phyloP scores from a whole-genome alignment of 192 early-diverging fungal species.

The Umbelopsis sp. region DNA sequence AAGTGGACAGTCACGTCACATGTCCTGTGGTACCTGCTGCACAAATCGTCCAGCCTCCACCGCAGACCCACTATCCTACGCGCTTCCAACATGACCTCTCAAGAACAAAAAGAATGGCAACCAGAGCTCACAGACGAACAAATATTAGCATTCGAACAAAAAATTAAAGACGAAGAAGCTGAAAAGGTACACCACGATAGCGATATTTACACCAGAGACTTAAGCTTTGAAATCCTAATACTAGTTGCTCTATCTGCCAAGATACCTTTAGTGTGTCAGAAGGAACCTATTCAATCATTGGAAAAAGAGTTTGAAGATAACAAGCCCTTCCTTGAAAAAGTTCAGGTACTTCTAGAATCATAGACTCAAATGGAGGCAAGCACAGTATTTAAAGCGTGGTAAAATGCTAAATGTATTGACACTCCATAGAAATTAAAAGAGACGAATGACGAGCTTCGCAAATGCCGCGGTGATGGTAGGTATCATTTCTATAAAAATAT shows the following conservation, averaged over 20 bases:
- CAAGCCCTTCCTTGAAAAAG: constrained; percentile 50
- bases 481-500: background rate
- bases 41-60: no score
- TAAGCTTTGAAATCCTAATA: background rate
- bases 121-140: constrained; percentile 42
- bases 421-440: constrained; percentile 46
- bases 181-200: constrained; percentile 31
- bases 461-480: constrained; percentile 63
- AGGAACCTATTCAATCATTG: constrained; percentile 46
- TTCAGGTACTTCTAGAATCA: constrained; percentile 43
- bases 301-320: constrained; percentile 56
- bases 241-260: background rate
- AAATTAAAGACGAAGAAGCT: constrained; percentile 60
- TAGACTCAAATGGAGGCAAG: background rate
- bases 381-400: background rate
- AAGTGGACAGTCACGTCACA: constrained; percentile 2
- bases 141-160: constrained; percentile 46
- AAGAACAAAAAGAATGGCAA: background rate
- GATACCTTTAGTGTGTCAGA: constrained; percentile 54
- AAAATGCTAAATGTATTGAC: background rate
- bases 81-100: constrained; percentile 14
- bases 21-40: background rate
- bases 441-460: constrained; percentile 49
- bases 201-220: background rate
- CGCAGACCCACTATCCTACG: background rate